Percentiles rank a stretch among this genome's conserved stretches.
phyloP scores from a whole-genome alignment of 2,329 filamentous ascomycete species.

The Colletotrichum lini region DNA sequence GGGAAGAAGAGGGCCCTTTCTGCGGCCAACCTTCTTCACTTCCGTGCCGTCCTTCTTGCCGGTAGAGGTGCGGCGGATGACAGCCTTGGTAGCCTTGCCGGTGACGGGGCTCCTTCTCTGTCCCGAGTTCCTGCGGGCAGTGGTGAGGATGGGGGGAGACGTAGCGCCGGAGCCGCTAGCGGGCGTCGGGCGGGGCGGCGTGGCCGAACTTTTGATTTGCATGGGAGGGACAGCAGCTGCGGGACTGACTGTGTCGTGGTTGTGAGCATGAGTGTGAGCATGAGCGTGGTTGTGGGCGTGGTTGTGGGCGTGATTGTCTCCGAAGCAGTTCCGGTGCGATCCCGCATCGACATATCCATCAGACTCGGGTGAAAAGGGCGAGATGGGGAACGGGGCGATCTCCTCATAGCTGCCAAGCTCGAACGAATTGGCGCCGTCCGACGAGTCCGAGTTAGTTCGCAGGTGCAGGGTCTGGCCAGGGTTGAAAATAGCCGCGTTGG shows the following conservation, averaged over 20 bases:
- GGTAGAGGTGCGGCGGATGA: conserved; percentile 82
- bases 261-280: conserved; percentile 55
- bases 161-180: conserved; percentile 72
- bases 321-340: conserved; percentile 74
- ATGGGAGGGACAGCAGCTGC: conserved; percentile 78
- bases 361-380: conserved; percentile 86
- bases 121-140: conserved; percentile 75
- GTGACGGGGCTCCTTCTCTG: conserved; percentile 83
- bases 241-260: conserved; percentile 73
- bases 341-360: conserved; percentile 78
- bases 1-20: conserved; percentile 89
- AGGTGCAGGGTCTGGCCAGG: conserved; percentile 92
- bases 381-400: conserved; percentile 77
- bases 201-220: conserved; percentile 75
- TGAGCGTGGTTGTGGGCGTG: conserved; percentile 56
- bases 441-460: conserved; percentile 88
- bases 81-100: conserved; percentile 83
- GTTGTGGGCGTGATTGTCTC: conserved; percentile 63
- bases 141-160: conserved; percentile 73
- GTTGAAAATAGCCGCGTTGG: conserved; percentile 85
- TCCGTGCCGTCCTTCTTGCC: conserved; percentile 83
- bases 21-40: conserved; percentile 94
- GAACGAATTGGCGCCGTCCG: conserved; percentile 77
- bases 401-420: conserved; percentile 87
- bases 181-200: conserved; percentile 72